Percentiles rank a stretch among this genome's conserved stretches.
These are phyloP conservation scores for Saccharomycopsis amapae DNA, from an alignment of 805 yeast genomes.

Conservation along the genomic window DNA sequence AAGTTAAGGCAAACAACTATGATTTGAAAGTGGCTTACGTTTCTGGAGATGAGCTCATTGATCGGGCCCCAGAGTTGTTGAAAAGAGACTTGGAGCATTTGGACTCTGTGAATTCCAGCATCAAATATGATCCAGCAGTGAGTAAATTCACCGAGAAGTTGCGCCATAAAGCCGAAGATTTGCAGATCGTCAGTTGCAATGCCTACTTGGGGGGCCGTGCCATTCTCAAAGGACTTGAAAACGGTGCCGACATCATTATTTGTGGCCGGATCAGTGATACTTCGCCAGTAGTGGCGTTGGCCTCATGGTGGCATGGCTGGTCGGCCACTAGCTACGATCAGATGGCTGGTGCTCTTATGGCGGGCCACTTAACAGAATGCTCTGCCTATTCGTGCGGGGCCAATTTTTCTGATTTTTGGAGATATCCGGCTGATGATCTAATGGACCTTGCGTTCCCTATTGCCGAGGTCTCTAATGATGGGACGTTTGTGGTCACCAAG, in stretches of 20 bases:
- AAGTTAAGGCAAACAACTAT: slow-evolving; percentile 8
- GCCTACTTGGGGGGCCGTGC: slow-evolving; percentile 25
- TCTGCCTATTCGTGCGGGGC: slow-evolving; percentile 21
- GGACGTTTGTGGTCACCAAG: slow-evolving; percentile 23
- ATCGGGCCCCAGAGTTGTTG: slow-evolving; percentile 13
- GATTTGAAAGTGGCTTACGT: slow-evolving; percentile 23
- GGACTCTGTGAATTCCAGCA: slow-evolving; percentile 15
- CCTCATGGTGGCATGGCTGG: slow-evolving; percentile 25
- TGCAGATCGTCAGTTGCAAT: slow-evolving; percentile 11
- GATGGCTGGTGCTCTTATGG: slow-evolving; percentile 24
- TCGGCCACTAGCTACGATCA: slow-evolving; percentile 20
- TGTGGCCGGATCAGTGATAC: slow-evolving; percentile 25
- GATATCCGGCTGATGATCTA: slow-evolving; percentile 18
- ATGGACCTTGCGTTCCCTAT: slow-evolving; percentile 24
- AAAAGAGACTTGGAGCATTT: slow-evolving; percentile 16
- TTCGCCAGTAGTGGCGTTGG: slow-evolving; percentile 24
- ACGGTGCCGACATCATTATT: slow-evolving; percentile 24
- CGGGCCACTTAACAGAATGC: slow-evolving; percentile 26
- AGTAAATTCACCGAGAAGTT: not conserved
- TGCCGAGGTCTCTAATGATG: slow-evolving; percentile 23
- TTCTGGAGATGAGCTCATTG: slow-evolving; percentile 22
- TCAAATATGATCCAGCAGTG: slow-evolving; percentile 2
- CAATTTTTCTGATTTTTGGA: slow-evolving; percentile 23
- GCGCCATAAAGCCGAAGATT: not conserved
- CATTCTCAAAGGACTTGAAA: slow-evolving; percentile 21